A percentile compares a stretch with the other conserved stretches of the same genome.
Conservation (phyloP, 106 monocot species). For the Platanthera zijinensis region DNA sequence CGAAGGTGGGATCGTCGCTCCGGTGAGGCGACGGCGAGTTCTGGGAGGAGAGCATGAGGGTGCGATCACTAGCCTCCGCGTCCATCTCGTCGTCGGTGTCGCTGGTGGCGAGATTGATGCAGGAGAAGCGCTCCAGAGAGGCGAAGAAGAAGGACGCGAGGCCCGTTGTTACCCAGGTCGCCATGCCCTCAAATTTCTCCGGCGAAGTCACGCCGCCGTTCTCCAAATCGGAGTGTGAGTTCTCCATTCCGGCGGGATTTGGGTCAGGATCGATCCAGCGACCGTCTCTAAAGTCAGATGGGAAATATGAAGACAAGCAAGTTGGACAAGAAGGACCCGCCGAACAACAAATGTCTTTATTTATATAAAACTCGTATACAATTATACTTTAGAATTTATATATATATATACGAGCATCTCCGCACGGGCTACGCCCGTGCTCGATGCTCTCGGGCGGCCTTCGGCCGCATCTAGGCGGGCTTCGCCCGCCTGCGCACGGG, state of each 20-base stretch:
- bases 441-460: too few relatives aligned
- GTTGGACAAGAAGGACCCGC: too few relatives aligned
- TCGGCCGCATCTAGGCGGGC: too few relatives aligned
- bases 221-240: background rate
- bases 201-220: background rate
- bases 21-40: background rate
- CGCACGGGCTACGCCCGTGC: too few relatives aligned
- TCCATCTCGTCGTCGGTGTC: constrained; percentile 5
- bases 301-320: too few relatives aligned
- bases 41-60: constrained; percentile 3
- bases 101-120: constrained; percentile 8
- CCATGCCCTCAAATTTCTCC: constrained; percentile 6
- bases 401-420: too few relatives aligned
- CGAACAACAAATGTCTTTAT: too few relatives aligned
- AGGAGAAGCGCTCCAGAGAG: constrained; percentile 10
- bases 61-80: background rate
- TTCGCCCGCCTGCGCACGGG: too few relatives aligned
- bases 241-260: background rate
- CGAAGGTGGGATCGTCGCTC: constrained; percentile 7
- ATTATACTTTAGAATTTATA: too few relatives aligned
- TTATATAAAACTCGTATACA: too few relatives aligned
- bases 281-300: too few relatives aligned
- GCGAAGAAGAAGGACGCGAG: constrained; percentile 4
- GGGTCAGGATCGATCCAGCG: background rate
- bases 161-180: background rate